These are phyloP conservation scores for Rhinocladiella similis DNA, from an alignment of 2,329 filamentous ascomycete genomes.

Conservation along the genomic window DNA sequence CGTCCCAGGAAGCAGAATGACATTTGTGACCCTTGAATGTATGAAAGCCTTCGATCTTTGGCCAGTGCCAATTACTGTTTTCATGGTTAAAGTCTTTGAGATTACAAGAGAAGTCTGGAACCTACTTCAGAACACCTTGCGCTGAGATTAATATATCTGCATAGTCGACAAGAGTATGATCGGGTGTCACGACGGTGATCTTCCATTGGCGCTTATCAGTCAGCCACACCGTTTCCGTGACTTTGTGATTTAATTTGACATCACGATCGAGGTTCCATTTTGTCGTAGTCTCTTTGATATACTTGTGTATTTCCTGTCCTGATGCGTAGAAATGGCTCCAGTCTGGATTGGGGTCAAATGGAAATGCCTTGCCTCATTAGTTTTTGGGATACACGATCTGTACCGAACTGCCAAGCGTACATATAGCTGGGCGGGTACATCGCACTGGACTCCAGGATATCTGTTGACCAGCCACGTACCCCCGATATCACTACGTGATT, in stretches of 20 bases:
- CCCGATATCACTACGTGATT: slow-evolving; percentile 40
- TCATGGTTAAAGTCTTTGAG: not conserved
- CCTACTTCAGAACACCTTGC: slow-evolving; percentile 30
- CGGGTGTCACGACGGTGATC: slow-evolving; percentile 34
- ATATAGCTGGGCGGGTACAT: slow-evolving; percentile 70
- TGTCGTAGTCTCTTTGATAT: slow-evolving; percentile 40
- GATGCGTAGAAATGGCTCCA: slow-evolving; percentile 45
- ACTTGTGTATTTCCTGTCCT: slow-evolving; percentile 44
- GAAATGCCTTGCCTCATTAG: slow-evolving; percentile 22
- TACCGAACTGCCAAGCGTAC: slow-evolving; percentile 48
- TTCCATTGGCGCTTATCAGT: slow-evolving; percentile 39
- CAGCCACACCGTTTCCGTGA: slow-evolving; percentile 42
- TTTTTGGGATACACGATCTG: slow-evolving; percentile 28
- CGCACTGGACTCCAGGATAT: slow-evolving; percentile 51
- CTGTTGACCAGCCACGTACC: slow-evolving; percentile 44
- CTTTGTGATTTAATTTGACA: slow-evolving; percentile 39
- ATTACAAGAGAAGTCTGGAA: not conserved
- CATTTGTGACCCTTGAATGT: slow-evolving; percentile 31
- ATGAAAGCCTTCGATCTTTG: slow-evolving; percentile 31
- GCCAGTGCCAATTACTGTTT: slow-evolving; percentile 32
- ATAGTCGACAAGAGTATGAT: slow-evolving; percentile 29
- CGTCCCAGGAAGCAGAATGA: slow-evolving; percentile 34
- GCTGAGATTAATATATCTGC: slow-evolving; percentile 41
- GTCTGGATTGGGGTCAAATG: slow-evolving; percentile 44
- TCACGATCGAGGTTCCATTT: slow-evolving; percentile 43